Evolutionary conservation across 345 rosid genomes (phyloP), one percentile per base, ranked within the genome.

Genomic region (Euphorbia lathyris): DNA sequence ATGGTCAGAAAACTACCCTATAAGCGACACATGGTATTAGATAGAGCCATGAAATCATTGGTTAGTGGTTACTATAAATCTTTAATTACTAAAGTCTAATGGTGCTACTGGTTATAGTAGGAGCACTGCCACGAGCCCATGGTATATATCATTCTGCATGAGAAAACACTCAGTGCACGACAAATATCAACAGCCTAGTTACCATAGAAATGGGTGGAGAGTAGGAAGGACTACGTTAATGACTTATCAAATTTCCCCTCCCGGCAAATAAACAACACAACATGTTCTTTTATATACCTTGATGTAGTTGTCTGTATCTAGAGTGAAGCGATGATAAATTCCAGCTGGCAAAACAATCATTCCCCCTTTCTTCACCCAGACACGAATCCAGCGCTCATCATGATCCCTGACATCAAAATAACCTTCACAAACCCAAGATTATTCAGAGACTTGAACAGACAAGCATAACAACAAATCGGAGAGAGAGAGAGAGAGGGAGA

Each of bases 341-440:
- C 96, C 98, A 63, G 95, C 95, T 70, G 96, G 98, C 23, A 92
- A 80, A 47, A 92, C 94, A 58, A 92, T 92, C 88, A 90, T 74
- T 58, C 86, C 96, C 2, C 98, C 98, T 53, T 88, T 92, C 87
- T 92, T 92, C n/a, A 90, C 87, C 90, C 88, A 82, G 3, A 88
- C 84, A 29, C 96, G 90, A 70, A 92, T 87, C 96, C 98, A 90
- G 36, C 77, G 76, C 3, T 90, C 96, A 62, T 86, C 76, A 17
- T 4, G 52, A 78, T 92, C 95, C 79, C 98, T 86, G 36, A 92
- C 90, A 79, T 88, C 95, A 81, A 88, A 92, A 82, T 92, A 92
- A 62, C 98, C 98, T 92, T 67, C 79, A 52, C 70, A 68, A 60
- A 16, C 62, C 1, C 69, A 12, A 38, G 25, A 52, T 61, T 51